These are phyloP conservation scores for Juncus effusus DNA, from an alignment of 176 grass and related monocot genomes.

Conservation along the genomic window DNA sequence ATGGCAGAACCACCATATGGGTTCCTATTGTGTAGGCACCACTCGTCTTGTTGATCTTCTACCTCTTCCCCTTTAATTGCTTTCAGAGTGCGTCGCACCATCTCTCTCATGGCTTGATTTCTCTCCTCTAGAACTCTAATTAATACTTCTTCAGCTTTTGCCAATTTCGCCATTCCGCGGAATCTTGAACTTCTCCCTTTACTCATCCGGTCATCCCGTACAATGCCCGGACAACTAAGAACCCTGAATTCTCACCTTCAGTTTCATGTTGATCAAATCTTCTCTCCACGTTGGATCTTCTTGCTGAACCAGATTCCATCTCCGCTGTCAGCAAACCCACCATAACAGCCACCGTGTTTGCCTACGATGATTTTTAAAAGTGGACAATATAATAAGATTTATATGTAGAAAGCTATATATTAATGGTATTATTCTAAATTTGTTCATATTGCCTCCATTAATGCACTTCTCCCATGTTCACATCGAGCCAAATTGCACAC, in stretches of 20 bases:
- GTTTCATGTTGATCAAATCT: not conserved
- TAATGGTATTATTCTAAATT: too few species aligned
- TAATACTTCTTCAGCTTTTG: slow-evolving; percentile 50
- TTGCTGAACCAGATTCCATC: slow-evolving; percentile 25
- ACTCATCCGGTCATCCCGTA: slow-evolving; percentile 66
- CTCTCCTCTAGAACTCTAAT: slow-evolving; percentile 40
- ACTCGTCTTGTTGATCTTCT: slow-evolving; percentile 14
- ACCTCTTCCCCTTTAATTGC: slow-evolving; percentile 61
- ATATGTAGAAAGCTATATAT: too few species aligned
- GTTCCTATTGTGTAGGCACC: not conserved
- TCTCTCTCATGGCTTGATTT: slow-evolving; percentile 41
- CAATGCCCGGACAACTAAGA: not conserved
- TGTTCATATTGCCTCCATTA: slow-evolving; percentile 46
- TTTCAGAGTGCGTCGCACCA: slow-evolving; percentile 58
- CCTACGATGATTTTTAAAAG: not conserved
- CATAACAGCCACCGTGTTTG: slow-evolving; percentile 48
- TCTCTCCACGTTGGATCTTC: slow-evolving; percentile 52
- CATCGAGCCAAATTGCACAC: slow-evolving; percentile 36
- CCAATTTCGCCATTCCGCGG: slow-evolving; percentile 62
- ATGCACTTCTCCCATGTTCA: slow-evolving; percentile 48
- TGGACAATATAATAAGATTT: too few species aligned
- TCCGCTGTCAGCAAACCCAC: slow-evolving; percentile 36
- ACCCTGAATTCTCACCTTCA: not conserved
- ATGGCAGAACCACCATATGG: slow-evolving; percentile 8
- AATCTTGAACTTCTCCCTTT: slow-evolving; percentile 71